These are phyloP conservation scores for Pseudopithomyces chartarum DNA, from an alignment of 2,329 filamentous ascomycete genomes.

Conservation along the genomic window DNA sequence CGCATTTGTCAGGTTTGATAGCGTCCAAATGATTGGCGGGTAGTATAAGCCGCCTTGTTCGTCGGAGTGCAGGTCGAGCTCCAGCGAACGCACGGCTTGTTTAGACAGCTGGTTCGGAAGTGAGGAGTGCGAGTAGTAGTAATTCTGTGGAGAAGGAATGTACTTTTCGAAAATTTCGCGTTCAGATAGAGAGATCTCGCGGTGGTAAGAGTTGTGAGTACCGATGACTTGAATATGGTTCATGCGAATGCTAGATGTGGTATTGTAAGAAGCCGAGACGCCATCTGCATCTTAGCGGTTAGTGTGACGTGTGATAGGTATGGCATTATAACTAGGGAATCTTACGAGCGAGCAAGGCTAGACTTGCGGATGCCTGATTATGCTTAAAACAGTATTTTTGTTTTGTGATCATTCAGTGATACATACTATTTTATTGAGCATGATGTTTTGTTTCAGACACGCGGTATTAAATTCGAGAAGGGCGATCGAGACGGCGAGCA, in stretches of 20 bases:
- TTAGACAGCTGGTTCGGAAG: conserved; percentile 53
- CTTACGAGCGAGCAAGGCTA: conserved; percentile 28
- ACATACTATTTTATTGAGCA: background rate
- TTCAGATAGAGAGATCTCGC: conserved; percentile 51
- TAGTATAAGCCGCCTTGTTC: conserved; percentile 55
- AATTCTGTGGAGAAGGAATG: conserved; percentile 45
- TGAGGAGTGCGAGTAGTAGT: conserved; percentile 55
- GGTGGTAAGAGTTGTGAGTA: conserved; percentile 59
- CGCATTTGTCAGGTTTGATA: conserved; percentile 47
- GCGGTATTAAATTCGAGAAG: background rate
- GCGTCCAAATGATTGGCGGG: conserved; percentile 49
- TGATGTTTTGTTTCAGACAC: background rate
- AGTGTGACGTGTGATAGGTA: background rate
- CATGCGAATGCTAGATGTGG: conserved; percentile 47
- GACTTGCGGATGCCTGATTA: conserved; percentile 21
- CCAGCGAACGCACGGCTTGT: conserved; percentile 54
- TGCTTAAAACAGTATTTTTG: background rate
- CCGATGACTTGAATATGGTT: conserved; percentile 59
- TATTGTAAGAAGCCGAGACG: conserved; percentile 14
- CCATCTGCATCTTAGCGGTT: conserved; percentile 17
- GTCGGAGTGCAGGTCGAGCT: conserved; percentile 57
- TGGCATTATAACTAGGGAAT: background rate
- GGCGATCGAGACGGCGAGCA: background rate
- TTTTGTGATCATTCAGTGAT: background rate
- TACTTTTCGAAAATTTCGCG: conserved; percentile 48